Base-by-base conservation (phyloP, 768 basidiomycete genomes). In the Mycena olivaceomarginata region DNA sequence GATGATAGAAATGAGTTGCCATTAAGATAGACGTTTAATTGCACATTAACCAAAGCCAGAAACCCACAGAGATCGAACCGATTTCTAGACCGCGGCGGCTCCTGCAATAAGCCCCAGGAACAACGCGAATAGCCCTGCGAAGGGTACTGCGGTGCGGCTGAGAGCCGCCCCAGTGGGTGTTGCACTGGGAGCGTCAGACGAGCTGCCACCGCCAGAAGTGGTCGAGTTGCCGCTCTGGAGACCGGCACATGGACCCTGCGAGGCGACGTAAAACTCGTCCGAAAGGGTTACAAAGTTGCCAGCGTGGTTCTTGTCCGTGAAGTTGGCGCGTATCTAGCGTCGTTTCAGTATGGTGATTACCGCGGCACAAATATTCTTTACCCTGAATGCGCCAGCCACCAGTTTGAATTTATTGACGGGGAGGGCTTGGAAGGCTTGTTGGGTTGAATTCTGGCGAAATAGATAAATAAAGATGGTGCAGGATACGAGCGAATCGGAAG, bases 371-470 rank as follows among this genome's bases (percentile, higher is more conserved):
- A 16, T 15, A n/a, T 6, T 39, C 5, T 4, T 18, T 16, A 60
- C 59, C 45, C 56, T 74, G 43, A 66, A 37, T 8, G 72, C 72
- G 11, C 72, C 72, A 5, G 45, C 71, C n/a, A n/a, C n/a, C 37
- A 60, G 25, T 16, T 60, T 11, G 37, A 60, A 60, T 6, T 39
- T 37, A n/a, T 60, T 31, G 16, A 39, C 25, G 4, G 59, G 37
- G 12, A 60, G 59, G 22, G 15, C 31, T 37, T 31, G n/a, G 5
- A 56, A 56, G 22, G n/a, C 59, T 5, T 39, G 4, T 39, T 25
- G 8, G 59, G 59, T 60, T 9, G 59, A 60, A 11, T 60, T 60
- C 59, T 60, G 25, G 25, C 20, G 25, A 25, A 25, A 25, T 25
- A 25, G 25, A 25, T 25, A 25, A 25, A 25, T 25, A 25, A 25